phyloP scores from a whole-genome alignment of 352 stramenopile genomes.

The Peronosclerospora sorghi region DNA sequence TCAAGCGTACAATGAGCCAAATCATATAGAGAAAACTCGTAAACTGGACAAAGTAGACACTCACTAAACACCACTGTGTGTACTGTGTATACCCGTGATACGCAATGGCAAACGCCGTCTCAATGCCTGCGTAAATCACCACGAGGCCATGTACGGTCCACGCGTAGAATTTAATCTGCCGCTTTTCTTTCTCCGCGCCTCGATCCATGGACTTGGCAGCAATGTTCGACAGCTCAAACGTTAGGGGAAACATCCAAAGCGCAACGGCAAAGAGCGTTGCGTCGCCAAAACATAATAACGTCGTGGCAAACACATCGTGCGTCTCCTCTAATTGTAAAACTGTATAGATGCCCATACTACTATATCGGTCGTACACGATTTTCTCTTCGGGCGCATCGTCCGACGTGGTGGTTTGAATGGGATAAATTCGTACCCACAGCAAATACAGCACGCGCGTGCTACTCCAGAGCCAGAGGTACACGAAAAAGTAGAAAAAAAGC shows the following conservation, averaged over 20 bases:
- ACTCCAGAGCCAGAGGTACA: constrained; percentile 27
- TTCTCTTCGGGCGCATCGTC: too few species aligned
- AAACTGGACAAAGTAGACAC: constrained; percentile 34
- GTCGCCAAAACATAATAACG: constrained; percentile 24
- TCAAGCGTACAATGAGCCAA: constrained; percentile 27
- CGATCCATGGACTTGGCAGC: constrained; percentile 35
- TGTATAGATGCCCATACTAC: constrained; percentile 24
- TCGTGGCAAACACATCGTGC: constrained; percentile 14
- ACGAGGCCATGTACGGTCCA: constrained; percentile 24
- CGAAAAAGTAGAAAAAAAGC: constrained; percentile 52
- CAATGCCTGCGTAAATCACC: constrained; percentile 13
- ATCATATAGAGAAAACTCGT: constrained; percentile 39
- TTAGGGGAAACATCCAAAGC: constrained; percentile 33
- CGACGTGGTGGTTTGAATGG: constrained; percentile 3
- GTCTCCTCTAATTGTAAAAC: constrained; percentile 31
- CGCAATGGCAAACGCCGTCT: constrained; percentile 19
- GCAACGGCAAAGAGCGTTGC: constrained; percentile 27
- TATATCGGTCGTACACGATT: constrained; percentile 23
- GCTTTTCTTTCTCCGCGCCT: constrained; percentile 28
- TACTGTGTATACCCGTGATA: constrained; percentile 34
- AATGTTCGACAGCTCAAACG: constrained; percentile 30
- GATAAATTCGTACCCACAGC: constrained; percentile 19
- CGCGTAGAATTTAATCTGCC: constrained; percentile 25
- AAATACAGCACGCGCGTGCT: constrained; percentile 25
- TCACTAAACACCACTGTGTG: constrained; percentile 28